Base-by-base conservation (phyloP, 106 monocot species). In the Ottelia alismoides region DNA sequence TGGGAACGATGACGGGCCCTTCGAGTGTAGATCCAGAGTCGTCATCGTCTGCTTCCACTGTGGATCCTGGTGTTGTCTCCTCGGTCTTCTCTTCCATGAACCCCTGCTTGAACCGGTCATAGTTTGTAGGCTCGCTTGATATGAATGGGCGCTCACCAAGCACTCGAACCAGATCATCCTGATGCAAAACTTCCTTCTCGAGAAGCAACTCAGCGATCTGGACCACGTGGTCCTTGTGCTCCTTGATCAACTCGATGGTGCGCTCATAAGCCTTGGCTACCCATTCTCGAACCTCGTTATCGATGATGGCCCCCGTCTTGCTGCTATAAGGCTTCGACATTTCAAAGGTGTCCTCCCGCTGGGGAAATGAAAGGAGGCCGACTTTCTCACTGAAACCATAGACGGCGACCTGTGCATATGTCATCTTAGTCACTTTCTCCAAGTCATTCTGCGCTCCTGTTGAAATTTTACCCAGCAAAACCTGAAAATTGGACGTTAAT, bases 301-400 rank as follows among this genome's bases (percentile, higher is more conserved):
- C 96, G 1, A 98, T 98, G 25, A 98, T 89, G 32, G 78, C 76
- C 26, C 73, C 96, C 0, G 96, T 98, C 62, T 89, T 74, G 75
- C 44, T 89, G 79, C 89, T 89, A 58, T 89, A 98, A 1, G 96
- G 96, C 35, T 85, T 89, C n/a, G 4, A 69, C 76, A 85, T 77
- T 52, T 89, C 96, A 23, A 85, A 73, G n/a, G 60, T 31, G 45
- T 85, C 89, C 6, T 89, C 89, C 31, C 74, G 67, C 31, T 71
- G 85, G 20, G 96, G 96, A 53, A 96, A 96, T 2, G 94, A 96
- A 11, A 98, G 82, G 22, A 98, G 96, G 10, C 89, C 96, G 0
- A 89, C 82, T 63, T 98, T 98, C 18, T 89, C 89, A 19, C 96
- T 96, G 65, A 96, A 96, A 9, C 96, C 96, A 58, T 98, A 98